phyloP scores from a whole-genome alignment of 805 yeast species.

The Kazachstania viticola region DNA sequence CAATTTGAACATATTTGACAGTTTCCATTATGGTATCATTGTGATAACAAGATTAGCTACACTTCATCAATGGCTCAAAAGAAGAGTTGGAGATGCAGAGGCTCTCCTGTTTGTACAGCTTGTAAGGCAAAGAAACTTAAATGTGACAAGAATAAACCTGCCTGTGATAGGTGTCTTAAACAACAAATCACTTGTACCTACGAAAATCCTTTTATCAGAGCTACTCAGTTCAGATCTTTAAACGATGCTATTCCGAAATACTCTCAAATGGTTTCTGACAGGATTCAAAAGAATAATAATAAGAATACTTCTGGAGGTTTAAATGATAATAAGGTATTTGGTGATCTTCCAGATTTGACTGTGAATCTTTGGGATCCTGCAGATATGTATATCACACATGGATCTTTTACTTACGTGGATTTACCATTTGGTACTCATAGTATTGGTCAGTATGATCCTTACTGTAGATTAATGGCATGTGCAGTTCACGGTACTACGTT shows the following conservation, averaged over 20 bases:
- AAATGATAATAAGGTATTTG: not conserved
- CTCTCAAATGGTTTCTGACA: not conserved
- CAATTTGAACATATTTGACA: too few species aligned
- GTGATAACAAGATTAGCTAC: too few species aligned
- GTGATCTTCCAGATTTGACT: not conserved
- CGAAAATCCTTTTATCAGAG: constrained; percentile 1
- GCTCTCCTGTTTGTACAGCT: constrained; percentile 9
- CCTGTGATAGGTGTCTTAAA: constrained; percentile 10
- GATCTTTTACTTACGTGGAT: constrained; percentile 10
- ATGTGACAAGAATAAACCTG: constrained; percentile 15
- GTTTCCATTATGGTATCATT: too few species aligned
- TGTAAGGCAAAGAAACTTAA: constrained; percentile 11
- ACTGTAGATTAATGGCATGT: constrained; percentile 7
- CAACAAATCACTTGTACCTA: constrained; percentile 7
- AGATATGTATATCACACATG: constrained; percentile 9
- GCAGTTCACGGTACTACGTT: constrained; percentile 11
- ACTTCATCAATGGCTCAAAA: too few species aligned
- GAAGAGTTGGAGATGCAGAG: too few species aligned
- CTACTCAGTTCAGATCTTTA: not conserved
- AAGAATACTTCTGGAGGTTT: not conserved
- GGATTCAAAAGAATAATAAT: not conserved
- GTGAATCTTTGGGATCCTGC: constrained; percentile 9
- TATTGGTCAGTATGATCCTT: constrained; percentile 9
- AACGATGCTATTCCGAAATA: not conserved
- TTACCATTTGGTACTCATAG: constrained; percentile 10